Percentiles rank a stretch among this genome's conserved stretches.
Conservation (phyloP, 2,329 filamentous ascomycete genomes). For the Rhynchosporium secalis region DNA sequence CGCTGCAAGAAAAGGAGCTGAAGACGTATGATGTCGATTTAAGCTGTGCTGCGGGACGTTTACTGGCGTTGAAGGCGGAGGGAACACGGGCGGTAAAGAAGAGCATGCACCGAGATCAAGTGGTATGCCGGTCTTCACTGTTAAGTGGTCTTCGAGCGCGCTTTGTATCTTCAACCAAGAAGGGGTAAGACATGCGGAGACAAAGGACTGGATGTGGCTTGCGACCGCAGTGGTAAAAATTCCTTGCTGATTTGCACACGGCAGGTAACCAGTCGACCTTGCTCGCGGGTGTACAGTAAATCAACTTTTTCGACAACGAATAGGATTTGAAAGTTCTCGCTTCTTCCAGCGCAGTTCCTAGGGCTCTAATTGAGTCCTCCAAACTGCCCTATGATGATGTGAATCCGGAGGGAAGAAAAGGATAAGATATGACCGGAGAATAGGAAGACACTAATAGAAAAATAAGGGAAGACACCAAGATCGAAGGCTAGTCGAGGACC, state of each 20-base stretch:
- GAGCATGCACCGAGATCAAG: slow-evolving; percentile 24
- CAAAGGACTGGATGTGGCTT: slow-evolving; percentile 35
- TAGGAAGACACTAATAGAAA: slow-evolving; percentile 10
- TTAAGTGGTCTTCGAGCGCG: slow-evolving; percentile 23
- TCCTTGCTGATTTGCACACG: slow-evolving; percentile 35
- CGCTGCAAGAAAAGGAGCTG: slow-evolving; percentile 24
- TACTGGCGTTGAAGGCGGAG: slow-evolving; percentile 30
- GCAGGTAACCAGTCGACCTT: slow-evolving; percentile 32
- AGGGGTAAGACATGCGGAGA: slow-evolving; percentile 28
- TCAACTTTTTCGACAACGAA: slow-evolving; percentile 34
- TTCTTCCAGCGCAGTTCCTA: slow-evolving; percentile 34
- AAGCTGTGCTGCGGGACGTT: slow-evolving; percentile 29
- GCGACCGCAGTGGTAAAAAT: slow-evolving; percentile 30
- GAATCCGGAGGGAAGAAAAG: slow-evolving; percentile 19
- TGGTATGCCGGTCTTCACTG: slow-evolving; percentile 19
- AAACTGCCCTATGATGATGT: slow-evolving; percentile 18
- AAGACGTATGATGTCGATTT: slow-evolving; percentile 28
- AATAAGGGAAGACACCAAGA: slow-evolving; percentile 17
- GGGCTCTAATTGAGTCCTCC: slow-evolving; percentile 14
- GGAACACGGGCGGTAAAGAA: slow-evolving; percentile 26
- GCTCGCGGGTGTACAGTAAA: slow-evolving; percentile 25
- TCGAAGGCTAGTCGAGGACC: slow-evolving; percentile 14
- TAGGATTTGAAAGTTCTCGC: slow-evolving; percentile 30
- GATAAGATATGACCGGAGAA: slow-evolving; percentile 10
- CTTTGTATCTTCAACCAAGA: slow-evolving; percentile 31